These are phyloP conservation scores for Penicillium sp. DNA, from an alignment of 2,329 filamentous ascomycete genomes.

Conservation along the genomic window DNA sequence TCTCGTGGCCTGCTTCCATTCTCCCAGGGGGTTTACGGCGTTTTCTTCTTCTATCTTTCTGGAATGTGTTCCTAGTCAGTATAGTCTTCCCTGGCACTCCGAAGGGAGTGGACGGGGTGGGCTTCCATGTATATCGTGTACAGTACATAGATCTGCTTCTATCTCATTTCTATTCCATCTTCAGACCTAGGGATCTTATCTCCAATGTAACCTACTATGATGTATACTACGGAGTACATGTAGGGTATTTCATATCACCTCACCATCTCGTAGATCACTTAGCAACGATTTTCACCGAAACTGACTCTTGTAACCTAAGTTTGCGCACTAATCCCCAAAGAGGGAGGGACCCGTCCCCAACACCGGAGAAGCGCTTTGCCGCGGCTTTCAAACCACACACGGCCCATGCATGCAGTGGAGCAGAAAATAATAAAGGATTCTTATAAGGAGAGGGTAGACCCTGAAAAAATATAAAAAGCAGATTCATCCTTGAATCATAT, in stretches of 20 bases:
- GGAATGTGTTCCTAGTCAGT: constrained; percentile 21
- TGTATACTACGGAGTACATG: not conserved
- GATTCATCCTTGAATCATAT: not conserved
- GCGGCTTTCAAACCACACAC: not conserved
- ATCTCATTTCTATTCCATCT: constrained; percentile 6
- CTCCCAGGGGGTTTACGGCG: constrained; percentile 31
- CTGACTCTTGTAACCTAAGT: not conserved
- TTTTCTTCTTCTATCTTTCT: constrained; percentile 14
- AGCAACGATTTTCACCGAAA: not conserved
- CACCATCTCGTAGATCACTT: not conserved
- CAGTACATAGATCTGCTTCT: constrained; percentile 29
- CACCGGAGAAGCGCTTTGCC: constrained; percentile 10
- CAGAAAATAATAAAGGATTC: not conserved
- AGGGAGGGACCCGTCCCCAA: not conserved
- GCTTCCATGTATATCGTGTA: constrained; percentile 32
- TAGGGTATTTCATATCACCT: not conserved
- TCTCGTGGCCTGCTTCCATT: constrained; percentile 22
- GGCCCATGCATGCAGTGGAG: constrained; percentile 6
- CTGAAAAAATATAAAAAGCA: not conserved
- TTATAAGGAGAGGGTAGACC: not conserved
- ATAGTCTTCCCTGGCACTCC: not conserved
- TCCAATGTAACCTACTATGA: not conserved
- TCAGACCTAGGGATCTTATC: not conserved
- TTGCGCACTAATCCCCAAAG: constrained; percentile 1
- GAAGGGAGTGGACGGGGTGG: constrained; percentile 3